A percentile compares a stretch with the other conserved stretches of the same genome.
These are phyloP conservation scores for Talaromyces wortmannii DNA, from an alignment of 495 filamentous ascomycete species.

Conservation along the genomic window DNA sequence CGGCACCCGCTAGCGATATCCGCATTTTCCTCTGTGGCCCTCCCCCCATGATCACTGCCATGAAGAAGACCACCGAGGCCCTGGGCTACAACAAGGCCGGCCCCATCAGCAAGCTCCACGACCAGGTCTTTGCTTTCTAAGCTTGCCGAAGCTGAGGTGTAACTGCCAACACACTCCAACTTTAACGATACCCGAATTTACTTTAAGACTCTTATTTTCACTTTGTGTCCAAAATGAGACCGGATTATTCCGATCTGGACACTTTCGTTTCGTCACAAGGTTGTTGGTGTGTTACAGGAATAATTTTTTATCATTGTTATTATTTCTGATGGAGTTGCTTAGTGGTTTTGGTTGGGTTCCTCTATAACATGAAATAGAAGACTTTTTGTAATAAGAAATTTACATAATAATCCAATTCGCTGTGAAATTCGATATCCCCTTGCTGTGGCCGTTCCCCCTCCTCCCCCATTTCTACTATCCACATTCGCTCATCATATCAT, in stretches of 20 bases:
- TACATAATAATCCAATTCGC: neutral
- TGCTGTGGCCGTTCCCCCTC: neutral
- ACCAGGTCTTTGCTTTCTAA: slow-evolving; percentile 97
- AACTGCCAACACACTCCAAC: slow-evolving; percentile 10
- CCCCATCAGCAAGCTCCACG: slow-evolving; percentile 92
- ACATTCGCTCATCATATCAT: no score
- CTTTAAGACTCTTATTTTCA: neutral
- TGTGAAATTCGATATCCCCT: neutral
- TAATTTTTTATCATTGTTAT: no score
- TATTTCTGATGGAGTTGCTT: no score
- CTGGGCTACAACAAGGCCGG: slow-evolving; percentile 86
- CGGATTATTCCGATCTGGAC: neutral
- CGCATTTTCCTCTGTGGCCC: slow-evolving; percentile 97
- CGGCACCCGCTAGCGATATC: slow-evolving; percentile 76
- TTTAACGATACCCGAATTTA: neutral
- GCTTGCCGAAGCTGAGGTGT: neutral
- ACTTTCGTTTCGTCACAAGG: neutral
- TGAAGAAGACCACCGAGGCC: slow-evolving; percentile 90
- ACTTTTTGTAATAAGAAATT: neutral
- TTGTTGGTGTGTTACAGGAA: neutral
- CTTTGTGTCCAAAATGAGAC: neutral
- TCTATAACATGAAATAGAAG: no score
- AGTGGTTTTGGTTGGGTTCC: no score
- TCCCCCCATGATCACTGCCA: slow-evolving; percentile 91
- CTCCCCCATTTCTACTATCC: neutral